Base-by-base conservation (phyloP, 176 grass and related monocot genomes). In the Avena eriantha region DNA sequence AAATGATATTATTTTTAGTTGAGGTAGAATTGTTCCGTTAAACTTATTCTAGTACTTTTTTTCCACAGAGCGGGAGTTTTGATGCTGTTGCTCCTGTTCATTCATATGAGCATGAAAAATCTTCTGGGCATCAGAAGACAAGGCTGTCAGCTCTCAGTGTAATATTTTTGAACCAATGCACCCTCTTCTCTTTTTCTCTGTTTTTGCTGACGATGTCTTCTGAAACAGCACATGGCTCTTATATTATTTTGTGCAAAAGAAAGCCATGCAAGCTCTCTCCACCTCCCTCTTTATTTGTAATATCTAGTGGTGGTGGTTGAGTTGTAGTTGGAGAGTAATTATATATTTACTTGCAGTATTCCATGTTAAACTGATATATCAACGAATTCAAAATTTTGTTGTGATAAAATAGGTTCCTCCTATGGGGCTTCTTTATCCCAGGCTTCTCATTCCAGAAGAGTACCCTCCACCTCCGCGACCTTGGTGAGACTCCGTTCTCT, bases 381-480 rank as follows among this genome's bases (percentile, higher is more conserved):
- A 85, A 75, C 51, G 26, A 71, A 69, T 69, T 60, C 31, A 57
- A 73, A 48, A 57, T 73, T 85, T 73, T 85, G 50, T 66, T 73
- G 69, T 84, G 77, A 49, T 71, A 48, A 69, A 82, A 69, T 83
- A 98, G 96, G 96, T 98, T 86, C 93, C 96, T 86, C 92, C 96
- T 76, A 98, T 98, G 96, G 96, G 96, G 11, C 92, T 98, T 87
- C 90, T 98, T 84, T 98, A 94, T 67, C 96, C 96, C 10, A 84
- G 91, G 86, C 85, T 98, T 86, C 90, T 98, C 89, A 84, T 87
- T 82, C 90, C 92, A 72, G 96, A 98, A 84, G 96, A 98, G 61
- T 94, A 84, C 84, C 93, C 90, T 43, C 90, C 92, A 76, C 92
- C 96, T 88, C 92, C 96, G 67, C 91, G 93, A 73, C 70, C 88